Base-by-base conservation (phyloP, 768 basidiomycete genomes). In the Ephemerocybe angulata region DNA sequence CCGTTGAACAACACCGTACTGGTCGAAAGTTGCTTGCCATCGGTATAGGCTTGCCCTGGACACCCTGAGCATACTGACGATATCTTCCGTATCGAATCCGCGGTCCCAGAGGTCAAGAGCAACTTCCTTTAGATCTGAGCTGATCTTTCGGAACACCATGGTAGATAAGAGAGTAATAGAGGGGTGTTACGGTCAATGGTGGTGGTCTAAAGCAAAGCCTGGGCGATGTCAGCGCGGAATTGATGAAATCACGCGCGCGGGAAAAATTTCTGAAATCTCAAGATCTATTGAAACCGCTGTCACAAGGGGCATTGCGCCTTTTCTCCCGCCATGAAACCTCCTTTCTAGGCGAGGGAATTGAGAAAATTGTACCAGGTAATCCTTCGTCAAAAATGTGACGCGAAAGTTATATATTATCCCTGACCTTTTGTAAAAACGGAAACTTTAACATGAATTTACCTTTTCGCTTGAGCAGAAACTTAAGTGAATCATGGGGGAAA, bases 81-180 rank as follows among this genome's bases (percentile, higher is more conserved):
- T 66, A 13, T 65, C 57, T 1, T 30, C 13, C 46, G 42, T 21
- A 19, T 61, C 56, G 63, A 64, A 70, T 1, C 66, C 60, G 17
- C 56, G 49, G 30, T 62, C 51, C 61, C 65, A 68, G 1, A 67
- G 57, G 2, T 50, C 4, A 19, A 70, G 52, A 8, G 63, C 55
- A 31, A 57, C 60, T 30, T 68, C 61, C 42, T 69, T 66, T 50
- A 67, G 13, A 12, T 67, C 61, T 12, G 57, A 12, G 40, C 63
- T 63, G 40, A 68, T 66, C n/a, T 37, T 37, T 7, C 53, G 27
- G 47, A 62, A 62, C 29, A 52, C 58, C 61, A 63, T 61, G 35
- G 35, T 3, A 37, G 35, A 12, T 37, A 3, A n/a, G 13, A 37
- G n/a, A n/a, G 49, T 44, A 11, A 44, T 12, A 25, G n/a, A 15